Conservation (phyloP, 345 rosid genomes). For the Chamaenerion angustifolium region DNA sequence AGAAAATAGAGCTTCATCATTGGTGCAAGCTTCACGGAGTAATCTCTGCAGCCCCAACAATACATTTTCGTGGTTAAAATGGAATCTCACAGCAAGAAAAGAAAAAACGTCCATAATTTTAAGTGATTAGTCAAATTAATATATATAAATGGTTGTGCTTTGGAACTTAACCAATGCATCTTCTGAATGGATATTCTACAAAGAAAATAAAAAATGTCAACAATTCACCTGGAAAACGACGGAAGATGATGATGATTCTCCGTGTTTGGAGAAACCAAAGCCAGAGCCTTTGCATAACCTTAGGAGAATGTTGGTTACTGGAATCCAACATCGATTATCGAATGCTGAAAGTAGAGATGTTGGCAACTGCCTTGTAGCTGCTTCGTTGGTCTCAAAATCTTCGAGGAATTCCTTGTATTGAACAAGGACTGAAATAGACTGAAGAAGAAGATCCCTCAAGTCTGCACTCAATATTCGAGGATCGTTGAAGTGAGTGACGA, state of each 20-base stretch:
- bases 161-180: no score
- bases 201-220: conserved; percentile 4
- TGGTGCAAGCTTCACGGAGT: conserved; percentile 66
- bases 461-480: conserved; percentile 79
- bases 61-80: background rate
- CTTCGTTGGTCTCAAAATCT: conserved; percentile 77
- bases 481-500: conserved; percentile 82
- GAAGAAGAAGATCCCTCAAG: conserved; percentile 88
- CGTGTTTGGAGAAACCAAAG: conserved; percentile 66
- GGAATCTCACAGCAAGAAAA: background rate
- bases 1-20: conserved; percentile 56
- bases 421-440: conserved; percentile 81
- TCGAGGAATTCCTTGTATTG: conserved; percentile 78
- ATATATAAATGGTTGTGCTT: no score
- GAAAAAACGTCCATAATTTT: no score
- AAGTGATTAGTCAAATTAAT: no score
- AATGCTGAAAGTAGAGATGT: conserved; percentile 69
- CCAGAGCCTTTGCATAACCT: conserved; percentile 79
- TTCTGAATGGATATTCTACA: no score
- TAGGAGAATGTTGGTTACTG: conserved; percentile 80
- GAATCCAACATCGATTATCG: conserved; percentile 94
- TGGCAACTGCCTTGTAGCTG: conserved; percentile 66
- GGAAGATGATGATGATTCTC: conserved; percentile 76
- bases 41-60: conserved; percentile 34
- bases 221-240: conserved; percentile 62